Percentiles rank a stretch among this genome's conserved stretches.
Conservation (phyloP, 2,329 filamentous ascomycete genomes). For the Epichloe gansuensis region DNA sequence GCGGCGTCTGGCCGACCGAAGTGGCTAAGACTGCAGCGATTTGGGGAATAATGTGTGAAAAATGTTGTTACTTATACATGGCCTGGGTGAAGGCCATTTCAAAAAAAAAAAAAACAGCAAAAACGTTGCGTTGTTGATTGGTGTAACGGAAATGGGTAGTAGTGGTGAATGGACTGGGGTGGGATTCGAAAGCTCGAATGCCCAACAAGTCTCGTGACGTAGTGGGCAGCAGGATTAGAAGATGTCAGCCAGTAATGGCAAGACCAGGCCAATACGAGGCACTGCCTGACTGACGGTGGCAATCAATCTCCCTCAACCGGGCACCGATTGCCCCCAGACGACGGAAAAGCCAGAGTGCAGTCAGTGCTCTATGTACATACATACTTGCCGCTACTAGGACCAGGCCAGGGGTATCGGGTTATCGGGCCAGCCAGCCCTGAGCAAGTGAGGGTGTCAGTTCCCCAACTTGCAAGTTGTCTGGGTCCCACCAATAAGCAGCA, state of each 20-base stretch:
- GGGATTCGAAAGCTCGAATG: not conserved
- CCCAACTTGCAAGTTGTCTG: too few relatives aligned
- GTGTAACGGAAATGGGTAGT: not conserved
- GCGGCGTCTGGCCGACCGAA: constrained; percentile 12
- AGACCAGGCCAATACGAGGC: not conserved
- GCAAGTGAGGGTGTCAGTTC: too few relatives aligned
- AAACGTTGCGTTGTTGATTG: not conserved
- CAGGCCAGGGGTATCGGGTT: too few relatives aligned
- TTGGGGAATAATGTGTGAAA: not conserved
- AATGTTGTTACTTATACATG: constrained; percentile 5
- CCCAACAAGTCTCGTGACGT: constrained; percentile 10
- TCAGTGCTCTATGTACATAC: too few relatives aligned
- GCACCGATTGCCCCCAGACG: too few relatives aligned
- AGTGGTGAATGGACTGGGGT: not conserved
- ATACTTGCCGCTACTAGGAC: too few relatives aligned
- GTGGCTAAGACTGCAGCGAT: constrained; percentile 4
- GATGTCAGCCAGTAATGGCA: not conserved
- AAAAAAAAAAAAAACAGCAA: not conserved
- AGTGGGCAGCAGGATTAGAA: not conserved
- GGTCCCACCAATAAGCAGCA: too few relatives aligned
- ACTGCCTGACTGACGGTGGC: too few relatives aligned
- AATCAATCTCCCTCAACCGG: too few relatives aligned
- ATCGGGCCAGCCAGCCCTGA: too few relatives aligned
- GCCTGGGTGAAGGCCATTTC: constrained; percentile 5
- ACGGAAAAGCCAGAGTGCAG: too few relatives aligned